A percentile compares a stretch with the other conserved stretches of the same genome.
phyloP scores from a whole-genome alignment of 176 grass and related monocot species.

The Poa pratensis region DNA sequence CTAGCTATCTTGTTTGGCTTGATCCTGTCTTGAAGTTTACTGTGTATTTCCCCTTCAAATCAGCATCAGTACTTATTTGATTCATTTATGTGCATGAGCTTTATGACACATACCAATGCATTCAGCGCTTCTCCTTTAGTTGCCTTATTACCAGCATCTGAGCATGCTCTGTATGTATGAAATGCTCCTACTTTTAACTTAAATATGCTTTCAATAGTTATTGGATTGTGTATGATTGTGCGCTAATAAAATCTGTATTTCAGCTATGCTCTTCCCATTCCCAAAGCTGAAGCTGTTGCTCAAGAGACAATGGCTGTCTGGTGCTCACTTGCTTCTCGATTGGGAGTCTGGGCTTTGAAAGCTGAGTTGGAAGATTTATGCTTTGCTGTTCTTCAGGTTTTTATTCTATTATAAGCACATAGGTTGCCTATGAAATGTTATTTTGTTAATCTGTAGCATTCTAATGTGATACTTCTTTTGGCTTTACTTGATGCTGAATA shows the following conservation, averaged over 20 bases:
- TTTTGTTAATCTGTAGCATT: constrained; percentile 22
- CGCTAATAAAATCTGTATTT: constrained; percentile 48
- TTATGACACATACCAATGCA: constrained; percentile 28
- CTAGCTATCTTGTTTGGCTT: constrained; percentile 20
- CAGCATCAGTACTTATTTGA: constrained; percentile 11
- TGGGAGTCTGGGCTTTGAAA: constrained; percentile 99
- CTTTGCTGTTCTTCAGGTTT: constrained; percentile 97
- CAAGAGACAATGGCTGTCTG: constrained; percentile 94
- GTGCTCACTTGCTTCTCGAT: constrained; percentile 94
- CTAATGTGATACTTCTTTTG: constrained; percentile 7
- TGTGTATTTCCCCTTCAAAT: constrained; percentile 24
- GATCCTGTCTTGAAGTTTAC: background rate
- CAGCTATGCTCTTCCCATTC: constrained; percentile 89
- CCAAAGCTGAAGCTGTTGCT: constrained; percentile 98
- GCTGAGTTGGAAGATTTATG: constrained; percentile 98
- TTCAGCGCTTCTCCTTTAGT: constrained; percentile 10
- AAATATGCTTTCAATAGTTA: constrained; percentile 30
- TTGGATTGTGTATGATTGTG: constrained; percentile 26
- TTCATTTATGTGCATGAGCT: constrained; percentile 21
- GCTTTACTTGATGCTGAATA: constrained; percentile 36
- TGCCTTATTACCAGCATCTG: constrained; percentile 14
- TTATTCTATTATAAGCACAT: constrained; percentile 38
- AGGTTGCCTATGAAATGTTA: constrained; percentile 11
- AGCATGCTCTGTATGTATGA: constrained; percentile 18
- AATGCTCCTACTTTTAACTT: constrained; percentile 27